These are phyloP conservation scores for Lipomyces lipofer DNA, from an alignment of 805 yeast species.

Conservation along the genomic window DNA sequence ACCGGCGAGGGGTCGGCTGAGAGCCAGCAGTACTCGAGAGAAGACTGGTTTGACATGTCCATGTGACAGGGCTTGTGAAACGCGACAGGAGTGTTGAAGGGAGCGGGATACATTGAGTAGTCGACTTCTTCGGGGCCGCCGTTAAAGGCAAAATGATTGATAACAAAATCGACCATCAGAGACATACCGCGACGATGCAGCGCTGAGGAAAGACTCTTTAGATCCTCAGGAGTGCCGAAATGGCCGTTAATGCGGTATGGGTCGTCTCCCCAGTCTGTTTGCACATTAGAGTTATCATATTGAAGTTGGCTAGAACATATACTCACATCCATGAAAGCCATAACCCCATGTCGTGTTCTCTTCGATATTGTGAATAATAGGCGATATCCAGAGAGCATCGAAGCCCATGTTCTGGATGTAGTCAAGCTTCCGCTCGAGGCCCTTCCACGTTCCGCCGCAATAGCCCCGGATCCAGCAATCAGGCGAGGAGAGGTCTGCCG, in stretches of 20 bases:
- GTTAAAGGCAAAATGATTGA: slow-evolving; percentile 6
- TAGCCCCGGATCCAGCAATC: not conserved
- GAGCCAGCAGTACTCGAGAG: slow-evolving; percentile 12
- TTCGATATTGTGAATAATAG: slow-evolving; percentile 12
- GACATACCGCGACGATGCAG: slow-evolving; percentile 12
- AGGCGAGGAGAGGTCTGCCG: not conserved
- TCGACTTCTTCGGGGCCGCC: not conserved
- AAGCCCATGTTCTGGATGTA: slow-evolving; percentile 19
- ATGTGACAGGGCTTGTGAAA: slow-evolving; percentile 9
- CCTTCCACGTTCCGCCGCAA: slow-evolving; percentile 20
- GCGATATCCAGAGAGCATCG: slow-evolving; percentile 20
- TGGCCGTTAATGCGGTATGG: not conserved
- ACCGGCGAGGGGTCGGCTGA: slow-evolving; percentile 2
- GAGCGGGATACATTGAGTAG: slow-evolving; percentile 1
- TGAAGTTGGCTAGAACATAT: not conserved
- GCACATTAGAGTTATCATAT: no score
- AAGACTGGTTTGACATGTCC: slow-evolving; percentile 10
- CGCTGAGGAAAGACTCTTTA: slow-evolving; percentile 1
- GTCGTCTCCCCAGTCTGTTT: not conserved
- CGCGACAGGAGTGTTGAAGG: slow-evolving; percentile 5
- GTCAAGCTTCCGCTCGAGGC: slow-evolving; percentile 6
- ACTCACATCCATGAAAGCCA: slow-evolving; percentile 14
- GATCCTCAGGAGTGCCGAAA: slow-evolving; percentile 4
- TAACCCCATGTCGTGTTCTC: not conserved
- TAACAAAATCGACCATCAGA: slow-evolving; percentile 13